Conservation (phyloP, 202 grass and related monocot genomes). For the Dendrocalamus latiflorus region DNA sequence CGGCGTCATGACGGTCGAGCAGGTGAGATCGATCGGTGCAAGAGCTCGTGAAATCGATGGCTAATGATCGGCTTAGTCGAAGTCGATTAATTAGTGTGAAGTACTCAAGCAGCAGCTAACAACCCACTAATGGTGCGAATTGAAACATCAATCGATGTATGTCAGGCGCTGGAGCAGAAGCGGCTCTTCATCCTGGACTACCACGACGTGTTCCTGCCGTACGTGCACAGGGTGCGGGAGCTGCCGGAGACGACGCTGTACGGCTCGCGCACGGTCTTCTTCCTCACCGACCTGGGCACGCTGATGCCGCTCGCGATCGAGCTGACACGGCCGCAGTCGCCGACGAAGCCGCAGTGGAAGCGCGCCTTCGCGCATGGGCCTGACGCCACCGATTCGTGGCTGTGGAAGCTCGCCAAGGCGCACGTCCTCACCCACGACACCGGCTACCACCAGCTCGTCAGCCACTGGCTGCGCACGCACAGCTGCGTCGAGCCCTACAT, state of each 20-base stretch:
- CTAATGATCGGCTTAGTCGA: too few species aligned
- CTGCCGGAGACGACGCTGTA: slow-evolving; percentile 48
- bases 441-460: slow-evolving; percentile 80
- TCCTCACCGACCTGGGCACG: slow-evolving; percentile 49
- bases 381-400: slow-evolving; percentile 60
- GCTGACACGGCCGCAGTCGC: slow-evolving; percentile 59
- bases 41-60: too few species aligned
- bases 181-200: slow-evolving; percentile 80
- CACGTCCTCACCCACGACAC: slow-evolving; percentile 64
- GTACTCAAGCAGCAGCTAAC: too few species aligned
- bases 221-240: slow-evolving; percentile 63
- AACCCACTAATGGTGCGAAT: too few species aligned
- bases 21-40: neutral
- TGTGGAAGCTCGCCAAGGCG: slow-evolving; percentile 82
- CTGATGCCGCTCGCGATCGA: slow-evolving; percentile 75
- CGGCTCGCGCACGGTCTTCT: slow-evolving; percentile 73
- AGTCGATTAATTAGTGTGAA: too few species aligned
- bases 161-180: slow-evolving; percentile 49
- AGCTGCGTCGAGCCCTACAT: slow-evolving; percentile 76
- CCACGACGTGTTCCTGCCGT: slow-evolving; percentile 77
- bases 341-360: slow-evolving; percentile 60
- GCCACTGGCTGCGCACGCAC: slow-evolving; percentile 91
- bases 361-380: slow-evolving; percentile 43
- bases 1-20: slow-evolving; percentile 44
- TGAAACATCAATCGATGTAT: too few species aligned